Conservation (phyloP, 371 early-diverging fungal species). For the Mucor irregularis region DNA sequence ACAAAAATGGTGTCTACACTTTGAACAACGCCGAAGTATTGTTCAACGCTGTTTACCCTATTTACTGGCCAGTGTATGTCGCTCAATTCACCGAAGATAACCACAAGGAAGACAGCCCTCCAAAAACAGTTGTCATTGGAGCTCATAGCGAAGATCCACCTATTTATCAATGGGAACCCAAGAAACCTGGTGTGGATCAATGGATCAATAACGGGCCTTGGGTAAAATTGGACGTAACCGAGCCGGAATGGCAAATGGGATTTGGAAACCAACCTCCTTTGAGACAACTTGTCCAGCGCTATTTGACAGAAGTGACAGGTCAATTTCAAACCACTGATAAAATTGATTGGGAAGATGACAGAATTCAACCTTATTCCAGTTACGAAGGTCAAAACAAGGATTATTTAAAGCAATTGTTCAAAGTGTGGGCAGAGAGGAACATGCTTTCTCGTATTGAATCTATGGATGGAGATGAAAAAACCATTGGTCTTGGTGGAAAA, state of each 20-base stretch:
- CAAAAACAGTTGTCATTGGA: slow-evolving; percentile 27
- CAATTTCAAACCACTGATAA: neutral
- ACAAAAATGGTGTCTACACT: slow-evolving; percentile 2
- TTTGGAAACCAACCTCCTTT: slow-evolving; percentile 10
- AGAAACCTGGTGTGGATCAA: slow-evolving; percentile 12
- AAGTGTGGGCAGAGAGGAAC: slow-evolving; percentile 23
- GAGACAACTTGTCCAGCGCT: slow-evolving; percentile 13
- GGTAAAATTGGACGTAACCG: slow-evolving; percentile 31
- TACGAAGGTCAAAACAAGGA: slow-evolving; percentile 26
- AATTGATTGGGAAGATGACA: slow-evolving; percentile 31
- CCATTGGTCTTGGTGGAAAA: slow-evolving; percentile 18
- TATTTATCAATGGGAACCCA: slow-evolving; percentile 27
- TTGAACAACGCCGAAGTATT: slow-evolving; percentile 18
- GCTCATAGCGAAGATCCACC: slow-evolving; percentile 27
- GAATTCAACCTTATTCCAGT: slow-evolving; percentile 24
- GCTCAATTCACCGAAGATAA: slow-evolving; percentile 22
- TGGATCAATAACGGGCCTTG: slow-evolving; percentile 38
- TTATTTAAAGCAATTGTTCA: slow-evolving; percentile 31
- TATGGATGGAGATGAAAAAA: slow-evolving; percentile 15
- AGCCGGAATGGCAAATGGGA: slow-evolving; percentile 23
- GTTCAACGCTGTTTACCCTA: slow-evolving; percentile 30
- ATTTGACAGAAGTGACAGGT: slow-evolving; percentile 17
- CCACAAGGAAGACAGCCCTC: neutral
- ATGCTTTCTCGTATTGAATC: slow-evolving; percentile 20
- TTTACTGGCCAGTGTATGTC: slow-evolving; percentile 39